Evolutionary conservation across 768 basidiomycete species (phyloP).

Genomic region (Leccinum longicurvipes): DNA sequence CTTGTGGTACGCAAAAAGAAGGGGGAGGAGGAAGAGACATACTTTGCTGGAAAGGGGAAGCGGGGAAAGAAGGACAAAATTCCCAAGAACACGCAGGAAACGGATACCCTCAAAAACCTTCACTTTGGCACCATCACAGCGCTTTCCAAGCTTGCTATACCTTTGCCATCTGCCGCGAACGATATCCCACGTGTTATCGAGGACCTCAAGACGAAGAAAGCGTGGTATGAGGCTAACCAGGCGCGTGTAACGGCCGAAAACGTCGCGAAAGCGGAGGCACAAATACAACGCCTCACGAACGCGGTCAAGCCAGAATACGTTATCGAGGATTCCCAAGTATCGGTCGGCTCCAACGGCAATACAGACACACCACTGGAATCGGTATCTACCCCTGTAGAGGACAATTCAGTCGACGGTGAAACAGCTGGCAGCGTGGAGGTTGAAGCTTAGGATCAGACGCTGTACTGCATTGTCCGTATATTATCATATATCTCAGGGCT

Average conservation of each 20-base stretch:
- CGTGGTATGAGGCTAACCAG: constrained; percentile 94
- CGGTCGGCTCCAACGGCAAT: constrained; percentile 37
- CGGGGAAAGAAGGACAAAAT: constrained; percentile 56
- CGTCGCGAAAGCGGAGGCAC: constrained; percentile 73
- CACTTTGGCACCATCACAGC: constrained; percentile 86
- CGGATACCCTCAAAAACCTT: constrained; percentile 51
- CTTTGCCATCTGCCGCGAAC: constrained; percentile 71
- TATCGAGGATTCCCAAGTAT: constrained; percentile 25
- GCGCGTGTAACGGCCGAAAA: constrained; percentile 74
- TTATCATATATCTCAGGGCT: constrained; percentile 18
- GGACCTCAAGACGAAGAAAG: constrained; percentile 90
- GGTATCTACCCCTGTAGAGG: constrained; percentile 39
- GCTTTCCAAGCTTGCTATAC: constrained; percentile 83
- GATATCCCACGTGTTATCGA: constrained; percentile 85
- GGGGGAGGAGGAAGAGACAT: constrained; percentile 76
- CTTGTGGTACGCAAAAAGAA: constrained; percentile 88
- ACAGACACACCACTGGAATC: constrained; percentile 46
- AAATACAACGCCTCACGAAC: constrained; percentile 60
- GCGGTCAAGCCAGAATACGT: constrained; percentile 37
- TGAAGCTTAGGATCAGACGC: constrained; percentile 21
- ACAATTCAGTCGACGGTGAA: constrained; percentile 25
- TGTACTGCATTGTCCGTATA: constrained; percentile 11
- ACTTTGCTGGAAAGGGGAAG: constrained; percentile 72
- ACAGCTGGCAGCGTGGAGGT: constrained; percentile 38
- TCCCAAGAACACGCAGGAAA: constrained; percentile 39